A percentile compares a stretch with the other conserved stretches of the same genome.
Evolutionary conservation across 2,329 filamentous ascomycete genomes (phyloP).

Genomic region (Emydomyces testavorans): DNA sequence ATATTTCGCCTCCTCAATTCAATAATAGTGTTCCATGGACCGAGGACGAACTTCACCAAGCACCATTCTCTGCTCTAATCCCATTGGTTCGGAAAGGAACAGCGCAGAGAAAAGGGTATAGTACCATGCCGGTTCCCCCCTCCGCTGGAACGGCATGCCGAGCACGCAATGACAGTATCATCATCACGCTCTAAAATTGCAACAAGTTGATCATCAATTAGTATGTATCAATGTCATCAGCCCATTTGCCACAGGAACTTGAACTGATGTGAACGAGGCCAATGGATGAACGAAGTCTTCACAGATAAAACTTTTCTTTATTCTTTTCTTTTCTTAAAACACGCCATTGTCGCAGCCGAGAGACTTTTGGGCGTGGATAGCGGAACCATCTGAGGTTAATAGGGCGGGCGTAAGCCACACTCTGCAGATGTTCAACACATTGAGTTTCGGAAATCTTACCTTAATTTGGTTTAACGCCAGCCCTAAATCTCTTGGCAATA

Average conservation of each 20-base stretch:
- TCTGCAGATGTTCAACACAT: conserved; percentile 2
- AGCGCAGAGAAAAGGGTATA: background rate
- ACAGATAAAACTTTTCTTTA: background rate
- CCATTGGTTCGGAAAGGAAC: background rate
- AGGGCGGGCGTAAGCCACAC: conserved; percentile 11
- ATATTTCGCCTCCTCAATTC: background rate
- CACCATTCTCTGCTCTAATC: background rate
- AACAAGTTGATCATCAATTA: too few species aligned
- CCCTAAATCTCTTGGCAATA: background rate
- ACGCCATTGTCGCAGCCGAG: background rate
- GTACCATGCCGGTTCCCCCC: background rate
- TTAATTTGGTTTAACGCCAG: background rate
- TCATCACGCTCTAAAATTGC: background rate
- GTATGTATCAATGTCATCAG: too few species aligned
- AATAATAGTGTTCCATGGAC: background rate
- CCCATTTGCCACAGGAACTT: background rate
- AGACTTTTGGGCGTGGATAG: conserved; percentile 1
- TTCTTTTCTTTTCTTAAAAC: background rate
- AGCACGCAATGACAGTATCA: background rate
- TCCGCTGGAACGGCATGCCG: background rate
- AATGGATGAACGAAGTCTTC: too few species aligned
- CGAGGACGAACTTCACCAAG: background rate
- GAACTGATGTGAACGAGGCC: background rate
- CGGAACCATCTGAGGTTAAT: background rate
- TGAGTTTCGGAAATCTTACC: background rate